phyloP scores from a whole-genome alignment of 1,284 basidiomycete species.

The Entoloma clypeatum region DNA sequence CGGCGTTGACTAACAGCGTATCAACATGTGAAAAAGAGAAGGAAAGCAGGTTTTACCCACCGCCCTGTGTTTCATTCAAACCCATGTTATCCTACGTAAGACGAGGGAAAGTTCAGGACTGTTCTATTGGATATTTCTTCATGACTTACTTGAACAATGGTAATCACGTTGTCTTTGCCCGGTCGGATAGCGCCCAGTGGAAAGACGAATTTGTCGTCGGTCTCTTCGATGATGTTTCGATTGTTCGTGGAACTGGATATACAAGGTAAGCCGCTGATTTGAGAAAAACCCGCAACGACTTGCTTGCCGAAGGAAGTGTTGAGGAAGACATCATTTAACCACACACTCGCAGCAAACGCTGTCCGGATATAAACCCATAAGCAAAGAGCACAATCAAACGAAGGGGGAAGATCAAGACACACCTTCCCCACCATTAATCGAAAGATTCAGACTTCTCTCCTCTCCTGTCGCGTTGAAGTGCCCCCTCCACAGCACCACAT shows the following conservation, averaged over 20 bases:
- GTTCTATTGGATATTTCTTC: neutral
- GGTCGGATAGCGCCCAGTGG: constrained; percentile 47
- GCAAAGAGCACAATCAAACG: neutral
- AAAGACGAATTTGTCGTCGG: constrained; percentile 61
- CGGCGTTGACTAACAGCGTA: constrained; percentile 22
- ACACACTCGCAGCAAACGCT: constrained; percentile 77
- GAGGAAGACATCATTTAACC: constrained; percentile 74
- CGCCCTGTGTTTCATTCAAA: constrained; percentile 54
- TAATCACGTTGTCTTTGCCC: constrained; percentile 67
- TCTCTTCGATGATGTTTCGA: constrained; percentile 52
- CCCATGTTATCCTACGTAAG: constrained; percentile 71
- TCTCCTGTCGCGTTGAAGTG: constrained; percentile 62
- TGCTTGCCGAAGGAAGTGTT: constrained; percentile 70
- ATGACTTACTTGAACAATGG: constrained; percentile 58
- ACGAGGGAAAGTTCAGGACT: neutral
- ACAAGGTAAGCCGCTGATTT: neutral
- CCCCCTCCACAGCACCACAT: constrained; percentile 75
- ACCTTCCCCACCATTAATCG: constrained; percentile 79
- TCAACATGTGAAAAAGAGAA: neutral
- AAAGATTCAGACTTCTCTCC: constrained; percentile 62
- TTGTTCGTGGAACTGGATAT: constrained; percentile 69
- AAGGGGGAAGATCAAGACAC: constrained; percentile 13
- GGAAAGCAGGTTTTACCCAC: constrained; percentile 28
- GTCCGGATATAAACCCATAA: constrained; percentile 7
- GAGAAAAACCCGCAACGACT: constrained; percentile 21